phyloP scores from a whole-genome alignment of 768 basidiomycete genomes.

The Clathrus columnatus region DNA sequence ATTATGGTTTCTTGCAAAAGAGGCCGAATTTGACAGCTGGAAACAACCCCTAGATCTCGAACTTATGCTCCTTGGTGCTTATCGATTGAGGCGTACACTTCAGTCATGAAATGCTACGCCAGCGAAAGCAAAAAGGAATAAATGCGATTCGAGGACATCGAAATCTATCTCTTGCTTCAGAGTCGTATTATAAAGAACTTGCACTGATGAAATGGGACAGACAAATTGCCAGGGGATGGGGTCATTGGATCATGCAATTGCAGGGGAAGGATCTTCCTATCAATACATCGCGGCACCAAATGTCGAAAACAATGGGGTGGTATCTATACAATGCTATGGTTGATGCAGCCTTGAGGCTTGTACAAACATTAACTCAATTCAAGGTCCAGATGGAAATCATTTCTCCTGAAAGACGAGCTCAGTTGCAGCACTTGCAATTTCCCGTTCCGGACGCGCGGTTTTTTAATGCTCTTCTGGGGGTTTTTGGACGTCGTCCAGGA shows the following conservation, averaged over 20 bases:
- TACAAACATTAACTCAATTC: neutral
- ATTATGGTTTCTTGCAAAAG: constrained; percentile 53
- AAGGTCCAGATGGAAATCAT: neutral
- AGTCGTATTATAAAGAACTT: neutral
- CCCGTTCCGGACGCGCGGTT: constrained; percentile 54
- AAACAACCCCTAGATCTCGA: constrained; percentile 15
- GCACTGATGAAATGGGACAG: neutral
- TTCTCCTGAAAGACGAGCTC: neutral
- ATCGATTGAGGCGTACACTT: constrained; percentile 58
- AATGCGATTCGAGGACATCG: neutral
- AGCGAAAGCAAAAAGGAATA: constrained; percentile 11
- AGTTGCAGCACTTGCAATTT: constrained; percentile 22
- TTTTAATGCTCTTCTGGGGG: constrained; percentile 51
- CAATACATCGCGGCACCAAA: constrained; percentile 13
- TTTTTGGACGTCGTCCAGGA: constrained; percentile 27
- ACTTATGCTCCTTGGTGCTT: constrained; percentile 50
- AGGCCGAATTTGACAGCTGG: constrained; percentile 53
- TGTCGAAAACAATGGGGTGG: constrained; percentile 21
- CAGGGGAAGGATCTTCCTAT: constrained; percentile 11
- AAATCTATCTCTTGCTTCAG: neutral
- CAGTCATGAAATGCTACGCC: constrained; percentile 58
- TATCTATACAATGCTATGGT: constrained; percentile 30
- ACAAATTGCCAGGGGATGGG: constrained; percentile 28
- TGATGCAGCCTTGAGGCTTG: constrained; percentile 22
- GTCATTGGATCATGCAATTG: constrained; percentile 19